A percentile compares a stretch with the other conserved stretches of the same genome.
Conservation (phyloP, 139 green algal genomes). For the Marvania coccoides region DNA sequence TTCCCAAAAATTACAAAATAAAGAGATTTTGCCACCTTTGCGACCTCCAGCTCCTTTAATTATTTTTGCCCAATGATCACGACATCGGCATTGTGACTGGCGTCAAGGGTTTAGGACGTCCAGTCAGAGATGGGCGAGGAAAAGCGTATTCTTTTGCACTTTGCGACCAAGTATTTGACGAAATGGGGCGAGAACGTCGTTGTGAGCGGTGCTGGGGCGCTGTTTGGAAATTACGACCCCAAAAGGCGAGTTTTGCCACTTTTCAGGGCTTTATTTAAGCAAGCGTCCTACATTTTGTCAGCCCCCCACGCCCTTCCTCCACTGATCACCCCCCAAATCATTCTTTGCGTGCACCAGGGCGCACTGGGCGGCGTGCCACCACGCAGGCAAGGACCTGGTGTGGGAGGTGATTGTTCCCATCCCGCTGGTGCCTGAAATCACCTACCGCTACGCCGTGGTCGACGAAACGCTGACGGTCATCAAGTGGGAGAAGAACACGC, state of each 20-base stretch:
- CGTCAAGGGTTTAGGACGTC: too few relatives aligned
- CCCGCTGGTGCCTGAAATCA: conserved; percentile 36
- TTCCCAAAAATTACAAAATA: too few relatives aligned
- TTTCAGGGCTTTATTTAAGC: neutral
- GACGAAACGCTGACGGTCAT: conserved; percentile 21
- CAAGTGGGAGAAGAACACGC: conserved; percentile 29
- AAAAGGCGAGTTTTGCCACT: conserved; percentile 7
- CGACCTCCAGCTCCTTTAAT: too few relatives aligned
- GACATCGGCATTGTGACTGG: too few relatives aligned
- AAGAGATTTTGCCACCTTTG: too few relatives aligned
- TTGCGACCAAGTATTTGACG: conserved; percentile 20
- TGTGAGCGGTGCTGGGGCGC: conserved; percentile 10
- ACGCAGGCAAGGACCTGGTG: conserved; percentile 49
- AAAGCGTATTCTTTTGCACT: conserved; percentile 7
- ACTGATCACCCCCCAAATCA: neutral
- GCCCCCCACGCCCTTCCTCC: neutral
- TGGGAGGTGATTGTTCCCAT: conserved; percentile 55
- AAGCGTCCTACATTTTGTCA: neutral
- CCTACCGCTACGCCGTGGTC: conserved; percentile 54
- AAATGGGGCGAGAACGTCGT: conserved; percentile 30
- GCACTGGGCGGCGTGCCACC: conserved; percentile 37
- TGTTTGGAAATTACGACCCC: conserved; percentile 22
- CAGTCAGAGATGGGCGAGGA: neutral
- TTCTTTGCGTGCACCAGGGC: conserved; percentile 3
- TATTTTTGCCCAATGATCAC: too few relatives aligned